phyloP scores from a whole-genome alignment of 148 eudicot species.

The Vaccinium myrtillus region DNA sequence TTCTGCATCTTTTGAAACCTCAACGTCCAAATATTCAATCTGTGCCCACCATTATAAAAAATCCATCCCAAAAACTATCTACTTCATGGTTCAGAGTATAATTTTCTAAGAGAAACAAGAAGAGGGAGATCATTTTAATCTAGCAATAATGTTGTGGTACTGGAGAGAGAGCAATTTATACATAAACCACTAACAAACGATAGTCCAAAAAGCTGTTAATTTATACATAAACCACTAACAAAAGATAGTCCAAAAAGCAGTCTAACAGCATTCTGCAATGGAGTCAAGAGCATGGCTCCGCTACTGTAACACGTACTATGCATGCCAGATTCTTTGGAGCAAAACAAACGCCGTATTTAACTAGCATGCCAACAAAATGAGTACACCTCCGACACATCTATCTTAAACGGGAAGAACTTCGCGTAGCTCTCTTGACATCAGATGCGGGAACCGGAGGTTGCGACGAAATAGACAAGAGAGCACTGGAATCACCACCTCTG shows the following conservation, averaged over 20 bases:
- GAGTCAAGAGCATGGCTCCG: neutral
- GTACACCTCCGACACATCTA: neutral
- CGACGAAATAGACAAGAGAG: constrained; percentile 27
- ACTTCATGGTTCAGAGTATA: no score
- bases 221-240: neutral
- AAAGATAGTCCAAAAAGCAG: neutral
- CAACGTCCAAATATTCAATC: no score
- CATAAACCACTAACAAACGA: neutral
- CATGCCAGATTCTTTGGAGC: neutral
- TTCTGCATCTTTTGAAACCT: no score
- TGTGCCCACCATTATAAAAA: no score
- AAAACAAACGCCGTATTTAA: constrained; percentile 4
- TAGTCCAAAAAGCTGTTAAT: neutral
- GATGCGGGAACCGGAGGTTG: constrained; percentile 1
- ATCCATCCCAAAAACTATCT: no score
- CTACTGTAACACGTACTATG: neutral
- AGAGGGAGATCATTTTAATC: no score
- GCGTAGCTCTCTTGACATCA: constrained; percentile 29
- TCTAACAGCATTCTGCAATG: neutral
- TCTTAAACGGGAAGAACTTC: constrained; percentile 36
- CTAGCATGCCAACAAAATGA: neutral
- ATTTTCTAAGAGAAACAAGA: no score
- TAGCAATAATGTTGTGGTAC: no score
- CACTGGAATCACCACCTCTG: constrained; percentile 19
- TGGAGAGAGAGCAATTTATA: neutral